Base-by-base conservation (phyloP, 2,329 filamentous ascomycete genomes). In the Coccinonectria pachysandricola region DNA sequence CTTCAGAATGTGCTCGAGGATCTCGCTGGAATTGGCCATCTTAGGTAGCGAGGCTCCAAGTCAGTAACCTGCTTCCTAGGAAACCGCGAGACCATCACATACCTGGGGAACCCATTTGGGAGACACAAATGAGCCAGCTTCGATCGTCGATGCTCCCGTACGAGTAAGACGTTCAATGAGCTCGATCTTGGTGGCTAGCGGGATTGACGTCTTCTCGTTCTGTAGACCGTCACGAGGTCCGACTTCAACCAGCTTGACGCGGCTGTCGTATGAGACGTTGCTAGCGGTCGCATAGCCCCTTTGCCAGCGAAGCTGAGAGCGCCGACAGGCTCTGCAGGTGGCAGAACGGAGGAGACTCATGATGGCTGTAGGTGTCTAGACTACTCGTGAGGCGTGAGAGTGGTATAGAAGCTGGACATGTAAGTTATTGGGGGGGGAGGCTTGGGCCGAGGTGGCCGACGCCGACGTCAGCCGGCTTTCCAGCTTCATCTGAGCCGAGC, bases 41-140 rank as follows among this genome's bases (percentile, higher is more conserved):
- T 84, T 27, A 8, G 27, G 18, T 17, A 31, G 12, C 12, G 16
- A 12, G n/a, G n/a, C n/a, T n/a, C n/a, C n/a, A n/a, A n/a, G n/a
- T n/a, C n/a, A n/a, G n/a, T n/a, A n/a, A n/a, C n/a, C n/a, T n/a
- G n/a, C n/a, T n/a, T n/a, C n/a, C n/a, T n/a, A n/a, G n/a, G n/a
- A n/a, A n/a, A n/a, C n/a, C n/a, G n/a, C n/a, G n/a, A n/a, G n/a
- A n/a, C n/a, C n/a, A 18, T 6, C 21, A 35, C 37, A 35, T 44
- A 84, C 73, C 65, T 91, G 85, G 4, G 85, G 84, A 25, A 87
- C 77, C 71, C 80, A 87, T 70, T 82, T 85, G 2, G 84, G 81
- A 23, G 79, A 72, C 7, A 92, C 84, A 46, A 92, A 85, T 2
- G 80, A 82, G 1, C 83, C 85, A 11, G 80, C 76, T 53, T 92